Evolutionary conservation across 768 basidiomycete species (phyloP).

Genomic region (Rhodotorula kratochvilovae): DNA sequence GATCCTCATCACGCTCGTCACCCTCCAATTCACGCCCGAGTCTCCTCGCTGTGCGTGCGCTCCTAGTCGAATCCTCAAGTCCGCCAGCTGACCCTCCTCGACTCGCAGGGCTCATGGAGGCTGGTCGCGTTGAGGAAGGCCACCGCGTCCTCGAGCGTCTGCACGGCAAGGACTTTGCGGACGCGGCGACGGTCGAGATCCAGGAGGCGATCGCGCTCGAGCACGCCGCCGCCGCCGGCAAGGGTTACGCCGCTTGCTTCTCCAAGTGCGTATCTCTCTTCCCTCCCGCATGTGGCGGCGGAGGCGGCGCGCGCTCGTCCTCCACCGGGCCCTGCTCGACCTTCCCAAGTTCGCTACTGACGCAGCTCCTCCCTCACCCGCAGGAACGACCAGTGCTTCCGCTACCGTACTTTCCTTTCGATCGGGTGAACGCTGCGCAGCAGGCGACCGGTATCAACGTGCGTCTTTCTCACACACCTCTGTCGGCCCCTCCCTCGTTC

Average conservation of each 20-base stretch:
- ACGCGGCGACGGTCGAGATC: slow-evolving; percentile 38
- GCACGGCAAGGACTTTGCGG: slow-evolving; percentile 37
- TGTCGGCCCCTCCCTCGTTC: too few species aligned
- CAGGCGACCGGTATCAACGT: slow-evolving; percentile 34
- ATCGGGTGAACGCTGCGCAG: slow-evolving; percentile 39
- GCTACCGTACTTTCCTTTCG: slow-evolving; percentile 40
- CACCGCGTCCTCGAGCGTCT: slow-evolving; percentile 34
- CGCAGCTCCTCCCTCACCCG: rapidly evolving
- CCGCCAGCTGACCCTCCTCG: too few species aligned
- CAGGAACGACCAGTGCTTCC: slow-evolving; percentile 42
- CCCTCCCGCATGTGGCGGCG: too few species aligned
- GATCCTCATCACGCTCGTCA: slow-evolving; percentile 36
- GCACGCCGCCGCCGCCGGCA: slow-evolving; percentile 14
- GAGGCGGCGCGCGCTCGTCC: too few species aligned
- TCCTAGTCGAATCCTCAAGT: too few species aligned
- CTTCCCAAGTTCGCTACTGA: background rate
- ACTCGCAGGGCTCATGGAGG: slow-evolving; percentile 29
- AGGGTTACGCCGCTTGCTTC: slow-evolving; percentile 29
- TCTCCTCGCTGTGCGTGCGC: slow-evolving; percentile 34
- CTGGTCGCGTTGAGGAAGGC: slow-evolving; percentile 35
- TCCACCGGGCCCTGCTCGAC: too few species aligned
- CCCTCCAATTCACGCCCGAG: slow-evolving; percentile 41
- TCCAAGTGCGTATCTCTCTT: slow-evolving; percentile 8
- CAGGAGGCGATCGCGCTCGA: slow-evolving; percentile 40
- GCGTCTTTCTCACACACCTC: background rate